Evolutionary conservation across 805 yeast genomes (phyloP), one percentile per base, ranked within the genome.

Genomic region (Saccharomycopsis babjevae): DNA sequence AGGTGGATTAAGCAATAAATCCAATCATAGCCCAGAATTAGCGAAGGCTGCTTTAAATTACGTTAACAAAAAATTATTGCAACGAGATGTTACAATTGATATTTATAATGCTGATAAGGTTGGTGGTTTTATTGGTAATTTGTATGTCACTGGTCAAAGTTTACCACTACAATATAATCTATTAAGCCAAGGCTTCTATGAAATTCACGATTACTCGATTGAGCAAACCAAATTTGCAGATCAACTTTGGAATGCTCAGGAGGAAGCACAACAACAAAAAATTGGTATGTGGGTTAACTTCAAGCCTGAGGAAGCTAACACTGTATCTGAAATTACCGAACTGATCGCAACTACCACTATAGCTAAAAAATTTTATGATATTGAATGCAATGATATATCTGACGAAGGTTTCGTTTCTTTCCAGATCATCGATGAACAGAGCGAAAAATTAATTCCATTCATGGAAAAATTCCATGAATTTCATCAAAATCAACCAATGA

Each of bases 101-200:
- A 79, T 89, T 22, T 81, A 81, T 65, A 85, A 81, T 61, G 80
- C 81, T 58, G 97, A 90, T 70, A 87, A 84, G 68, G 77, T 85
- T 60, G 96, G 96, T 61, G 89, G 88, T 0, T 90, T 90, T 68
- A 82, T 88, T 68, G 94, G 96, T 56, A 82, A 84, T 67, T 67
- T 88, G 58, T 86, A 74, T 68, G 68, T 82, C 11, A 80, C 79
- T 15, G 78, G 82, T 1, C 76, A 76, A 54, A 74, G 76, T 36
- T 66, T 70, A 38, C 91, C 89, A 25, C 77, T 83, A 64, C 92
- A 86, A 67, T 74, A 78, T 15, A 71, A 74, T 22, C 75, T 89
- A 59, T 74, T 87, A 61, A 76, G 77, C 36, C 79, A 80, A 59
- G 97, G 96, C 2, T 78, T 80, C 59, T 88, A 82, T 28, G 77